Evolutionary conservation across 352 stramenopile genomes (phyloP).

Genomic region (Blastocystis sp.): DNA sequence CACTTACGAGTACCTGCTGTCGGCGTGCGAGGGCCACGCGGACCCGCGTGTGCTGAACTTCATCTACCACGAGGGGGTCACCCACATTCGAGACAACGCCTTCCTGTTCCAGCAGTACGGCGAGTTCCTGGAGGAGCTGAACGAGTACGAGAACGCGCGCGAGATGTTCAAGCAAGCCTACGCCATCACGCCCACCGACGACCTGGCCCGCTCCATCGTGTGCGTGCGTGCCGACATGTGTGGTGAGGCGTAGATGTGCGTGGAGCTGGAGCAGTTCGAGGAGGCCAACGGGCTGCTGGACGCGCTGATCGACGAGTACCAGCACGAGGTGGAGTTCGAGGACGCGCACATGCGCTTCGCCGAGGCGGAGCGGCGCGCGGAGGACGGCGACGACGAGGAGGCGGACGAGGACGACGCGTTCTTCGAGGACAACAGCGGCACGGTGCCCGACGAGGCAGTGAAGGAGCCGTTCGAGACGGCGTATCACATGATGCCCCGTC

Average conservation of each 20-base stretch:
- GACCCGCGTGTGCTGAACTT: constrained; percentile 27
- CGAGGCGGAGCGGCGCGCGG: neutral
- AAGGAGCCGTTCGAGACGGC: neutral
- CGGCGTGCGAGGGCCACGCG: neutral
- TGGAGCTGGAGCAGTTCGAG: neutral
- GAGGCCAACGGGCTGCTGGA: too few species aligned
- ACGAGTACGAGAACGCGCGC: neutral
- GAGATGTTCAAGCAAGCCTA: constrained; percentile 10
- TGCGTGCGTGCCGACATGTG: too few species aligned
- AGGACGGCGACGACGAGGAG: too few species aligned
- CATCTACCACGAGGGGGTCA: neutral
- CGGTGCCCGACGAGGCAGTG: neutral
- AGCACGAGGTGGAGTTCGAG: neutral
- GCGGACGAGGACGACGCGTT: too few species aligned
- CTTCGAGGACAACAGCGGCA: neutral
- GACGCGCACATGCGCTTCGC: neutral
- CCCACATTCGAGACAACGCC: neutral
- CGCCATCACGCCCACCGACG: too few species aligned
- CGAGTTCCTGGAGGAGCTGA: neutral
- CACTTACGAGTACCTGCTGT: constrained; percentile 25
- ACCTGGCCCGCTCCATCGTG: too few species aligned
- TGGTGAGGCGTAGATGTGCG: constrained; percentile 17
- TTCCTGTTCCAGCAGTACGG: constrained; percentile 17
- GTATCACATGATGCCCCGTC: constrained; percentile 26
- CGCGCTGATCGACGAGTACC: neutral